Conservation (phyloP, 2,329 filamentous ascomycete species). For the Amesomyces nigricolor region DNA sequence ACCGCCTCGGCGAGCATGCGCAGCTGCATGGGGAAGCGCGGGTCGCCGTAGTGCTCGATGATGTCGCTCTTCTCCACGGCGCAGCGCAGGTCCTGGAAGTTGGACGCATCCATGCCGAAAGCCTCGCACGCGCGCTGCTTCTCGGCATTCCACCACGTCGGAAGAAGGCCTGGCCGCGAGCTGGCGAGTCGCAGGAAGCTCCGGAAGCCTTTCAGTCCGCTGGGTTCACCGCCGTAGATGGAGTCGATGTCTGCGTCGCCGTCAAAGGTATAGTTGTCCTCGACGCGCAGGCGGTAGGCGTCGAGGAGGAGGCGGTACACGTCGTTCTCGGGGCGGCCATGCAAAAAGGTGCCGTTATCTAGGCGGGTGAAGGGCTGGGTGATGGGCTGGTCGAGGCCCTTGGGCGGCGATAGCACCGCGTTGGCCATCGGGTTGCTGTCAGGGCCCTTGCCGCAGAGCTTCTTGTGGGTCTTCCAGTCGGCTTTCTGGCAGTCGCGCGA, state of each 20-base stretch:
- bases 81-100: slow-evolving; percentile 30
- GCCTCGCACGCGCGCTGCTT: slow-evolving; percentile 36
- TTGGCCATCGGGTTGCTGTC: neutral
- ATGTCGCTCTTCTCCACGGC: slow-evolving; percentile 34
- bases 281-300: slow-evolving; percentile 42
- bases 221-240: slow-evolving; percentile 19
- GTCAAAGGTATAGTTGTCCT: slow-evolving; percentile 32
- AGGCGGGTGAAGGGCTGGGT: slow-evolving; percentile 38
- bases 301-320: slow-evolving; percentile 44
- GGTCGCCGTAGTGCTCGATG: slow-evolving; percentile 39
- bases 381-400: slow-evolving; percentile 30
- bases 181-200: slow-evolving; percentile 32
- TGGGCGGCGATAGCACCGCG: slow-evolving; percentile 21
- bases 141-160: slow-evolving; percentile 39
- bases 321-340: slow-evolving; percentile 39
- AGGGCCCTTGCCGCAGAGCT: slow-evolving; percentile 2
- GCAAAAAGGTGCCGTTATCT: slow-evolving; percentile 37
- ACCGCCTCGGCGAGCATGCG: slow-evolving; percentile 42
- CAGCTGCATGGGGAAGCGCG: slow-evolving; percentile 44
- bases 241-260: slow-evolving; percentile 28
- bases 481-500: slow-evolving; percentile 45
- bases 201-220: slow-evolving; percentile 31
- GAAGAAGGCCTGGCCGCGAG: slow-evolving; percentile 32
- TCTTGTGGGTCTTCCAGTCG: slow-evolving; percentile 45
- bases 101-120: slow-evolving; percentile 28